A percentile compares a stretch with the other conserved stretches of the same genome.
Conservation (phyloP, 805 yeast genomes). For the Cyberlindnera meyerae region DNA sequence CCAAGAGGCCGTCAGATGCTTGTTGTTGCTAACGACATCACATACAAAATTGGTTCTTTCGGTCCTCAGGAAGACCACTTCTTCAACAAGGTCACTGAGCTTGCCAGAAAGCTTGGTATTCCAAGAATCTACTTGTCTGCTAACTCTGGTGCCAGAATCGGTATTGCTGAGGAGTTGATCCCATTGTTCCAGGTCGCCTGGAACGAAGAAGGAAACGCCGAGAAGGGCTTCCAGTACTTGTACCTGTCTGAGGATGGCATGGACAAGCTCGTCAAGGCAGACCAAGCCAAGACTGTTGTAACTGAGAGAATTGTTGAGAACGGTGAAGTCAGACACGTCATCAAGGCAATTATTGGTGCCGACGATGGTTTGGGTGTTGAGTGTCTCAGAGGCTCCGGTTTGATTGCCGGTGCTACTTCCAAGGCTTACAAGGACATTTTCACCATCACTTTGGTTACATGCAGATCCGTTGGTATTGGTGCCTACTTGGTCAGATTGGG, state of each 20-base stretch:
- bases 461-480: conserved; percentile 99
- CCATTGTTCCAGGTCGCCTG: conserved; percentile 89
- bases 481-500: conserved; percentile 97
- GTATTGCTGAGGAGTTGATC: conserved; percentile 93
- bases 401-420: conserved; percentile 98
- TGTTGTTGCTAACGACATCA: conserved; percentile 93
- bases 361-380: conserved; percentile 98
- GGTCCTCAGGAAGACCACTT: conserved; percentile 94
- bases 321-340: conserved; percentile 78
- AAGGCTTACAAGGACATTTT: conserved; percentile 96
- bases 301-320: conserved; percentile 79
- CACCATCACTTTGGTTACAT: conserved; percentile 97
- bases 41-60: conserved; percentile 96
- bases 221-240: conserved; percentile 86
- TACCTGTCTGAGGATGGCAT: conserved; percentile 71
- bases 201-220: conserved; percentile 71
- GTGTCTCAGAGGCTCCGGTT: conserved; percentile 95
- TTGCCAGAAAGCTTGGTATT: conserved; percentile 84
- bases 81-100: conserved; percentile 88
- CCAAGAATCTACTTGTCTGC: conserved; percentile 97
- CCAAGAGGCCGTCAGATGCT: conserved; percentile 94
- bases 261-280: conserved; percentile 49
- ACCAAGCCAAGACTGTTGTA: conserved; percentile 55
- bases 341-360: conserved; percentile 83
- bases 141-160: conserved; percentile 98